Evolutionary conservation across 129 eudicot species (phyloP).

Genomic region (Ambrosia artemisiifolia): DNA sequence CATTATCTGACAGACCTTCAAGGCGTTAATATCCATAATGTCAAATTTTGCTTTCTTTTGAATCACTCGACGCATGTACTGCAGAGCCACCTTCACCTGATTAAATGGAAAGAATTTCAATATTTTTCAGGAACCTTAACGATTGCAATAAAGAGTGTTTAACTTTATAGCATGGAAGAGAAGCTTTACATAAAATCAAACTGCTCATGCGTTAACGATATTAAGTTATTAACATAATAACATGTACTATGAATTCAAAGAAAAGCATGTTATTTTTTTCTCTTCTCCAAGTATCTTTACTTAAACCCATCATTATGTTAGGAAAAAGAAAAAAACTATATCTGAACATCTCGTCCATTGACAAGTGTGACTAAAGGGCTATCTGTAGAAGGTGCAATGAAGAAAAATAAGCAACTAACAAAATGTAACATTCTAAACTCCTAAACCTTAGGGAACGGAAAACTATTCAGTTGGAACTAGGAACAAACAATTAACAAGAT

Average conservation of each 20-base stretch:
- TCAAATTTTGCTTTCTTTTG: slow-evolving; percentile 94
- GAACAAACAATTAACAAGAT: background rate
- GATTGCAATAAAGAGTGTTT: background rate
- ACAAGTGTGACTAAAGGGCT: background rate
- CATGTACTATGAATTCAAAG: background rate
- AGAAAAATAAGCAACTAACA: background rate
- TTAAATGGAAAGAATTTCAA: slow-evolving; percentile 7
- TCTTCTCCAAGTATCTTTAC: background rate
- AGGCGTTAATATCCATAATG: slow-evolving; percentile 66
- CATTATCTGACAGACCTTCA: slow-evolving; percentile 48
- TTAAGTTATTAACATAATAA: too few species aligned
- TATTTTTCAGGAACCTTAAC: background rate
- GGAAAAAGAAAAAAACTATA: background rate
- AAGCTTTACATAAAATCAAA: slow-evolving; percentile 9
- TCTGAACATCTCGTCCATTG: background rate
- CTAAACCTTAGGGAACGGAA: background rate
- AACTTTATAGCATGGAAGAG: slow-evolving; percentile 2
- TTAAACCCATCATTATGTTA: background rate
- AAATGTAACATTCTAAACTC: background rate
- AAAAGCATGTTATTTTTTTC: background rate
- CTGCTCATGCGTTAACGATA: background rate
- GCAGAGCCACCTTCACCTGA: slow-evolving; percentile 91
- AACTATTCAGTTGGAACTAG: background rate
- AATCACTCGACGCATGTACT: slow-evolving; percentile 88
- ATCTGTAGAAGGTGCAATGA: background rate